Evolutionary conservation across 108 stramenopile species (phyloP).

Genomic region (Skeletonema menzelii): DNA sequence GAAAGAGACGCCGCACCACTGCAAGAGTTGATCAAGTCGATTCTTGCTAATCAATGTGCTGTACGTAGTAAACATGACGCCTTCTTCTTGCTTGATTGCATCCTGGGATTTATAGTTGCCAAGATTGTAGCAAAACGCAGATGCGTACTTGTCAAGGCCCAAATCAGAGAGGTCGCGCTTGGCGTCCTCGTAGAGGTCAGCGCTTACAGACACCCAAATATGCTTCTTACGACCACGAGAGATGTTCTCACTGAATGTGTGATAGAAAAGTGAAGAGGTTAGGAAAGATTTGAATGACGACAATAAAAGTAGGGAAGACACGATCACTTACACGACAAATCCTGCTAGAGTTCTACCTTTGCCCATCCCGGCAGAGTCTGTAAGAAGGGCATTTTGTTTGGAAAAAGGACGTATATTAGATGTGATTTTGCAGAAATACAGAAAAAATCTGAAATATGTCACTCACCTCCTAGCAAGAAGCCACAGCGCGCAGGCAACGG

Average conservation of each 20-base stretch:
- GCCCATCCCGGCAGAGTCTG: slow-evolving; percentile 27
- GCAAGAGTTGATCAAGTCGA: slow-evolving; percentile 50
- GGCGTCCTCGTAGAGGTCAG: slow-evolving; percentile 37
- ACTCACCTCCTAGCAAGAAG: slow-evolving; percentile 57
- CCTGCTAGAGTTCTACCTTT: slow-evolving; percentile 51
- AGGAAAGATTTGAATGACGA: too few species aligned
- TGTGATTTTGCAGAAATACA: background rate
- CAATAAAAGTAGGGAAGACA: too few species aligned
- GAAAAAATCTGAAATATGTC: background rate
- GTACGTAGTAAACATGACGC: slow-evolving; percentile 58
- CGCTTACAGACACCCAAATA: slow-evolving; percentile 25
- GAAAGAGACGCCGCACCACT: slow-evolving; percentile 63
- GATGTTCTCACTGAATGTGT: slow-evolving; percentile 29
- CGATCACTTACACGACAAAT: too few species aligned
- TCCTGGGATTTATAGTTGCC: slow-evolving; percentile 16
- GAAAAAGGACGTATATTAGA: too few species aligned
- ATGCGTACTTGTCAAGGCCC: slow-evolving; percentile 19
- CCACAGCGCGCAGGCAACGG: slow-evolving; percentile 16
- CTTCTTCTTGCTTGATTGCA: slow-evolving; percentile 27
- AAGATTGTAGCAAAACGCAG: slow-evolving; percentile 11
- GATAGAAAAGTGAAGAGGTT: too few species aligned
- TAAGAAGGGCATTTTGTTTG: background rate
- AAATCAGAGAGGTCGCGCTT: slow-evolving; percentile 30
- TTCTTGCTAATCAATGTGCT: slow-evolving; percentile 33
- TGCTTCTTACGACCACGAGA: slow-evolving; percentile 26